phyloP scores from a whole-genome alignment of 192 early-diverging fungal genomes.

The Coemansia sp. region DNA sequence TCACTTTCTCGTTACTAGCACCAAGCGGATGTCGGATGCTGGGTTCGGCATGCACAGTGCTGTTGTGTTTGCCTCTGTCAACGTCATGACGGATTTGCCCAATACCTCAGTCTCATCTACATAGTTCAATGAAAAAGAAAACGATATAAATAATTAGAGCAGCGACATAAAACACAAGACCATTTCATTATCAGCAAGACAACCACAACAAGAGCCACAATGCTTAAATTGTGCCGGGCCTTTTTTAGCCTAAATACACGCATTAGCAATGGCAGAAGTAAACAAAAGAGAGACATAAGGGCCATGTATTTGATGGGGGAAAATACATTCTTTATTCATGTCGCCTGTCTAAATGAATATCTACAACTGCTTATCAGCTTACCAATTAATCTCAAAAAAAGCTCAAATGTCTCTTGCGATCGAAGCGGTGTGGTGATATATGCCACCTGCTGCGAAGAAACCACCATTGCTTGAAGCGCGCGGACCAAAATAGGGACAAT shows the following conservation, averaged over 20 bases:
- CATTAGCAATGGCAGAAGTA: too few species aligned
- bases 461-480: conserved; percentile 38
- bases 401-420: conserved; percentile 41
- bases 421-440: conserved; percentile 41
- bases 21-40: conserved; percentile 35
- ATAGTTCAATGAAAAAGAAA: neutral
- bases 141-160: neutral
- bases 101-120: conserved; percentile 43
- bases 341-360: too few species aligned
- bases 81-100: conserved; percentile 43
- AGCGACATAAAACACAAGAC: neutral
- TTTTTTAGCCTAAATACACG: too few species aligned
- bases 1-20: conserved; percentile 45
- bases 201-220: too few species aligned
- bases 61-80: conserved; percentile 31
- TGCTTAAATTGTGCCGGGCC: too few species aligned
- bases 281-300: too few species aligned
- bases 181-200: conserved; percentile 1
- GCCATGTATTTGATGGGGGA: too few species aligned
- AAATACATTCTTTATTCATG: too few species aligned
- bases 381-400: conserved; percentile 39
- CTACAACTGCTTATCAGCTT: conserved; percentile 12
- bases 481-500: conserved; percentile 35
- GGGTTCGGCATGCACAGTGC: conserved; percentile 40
- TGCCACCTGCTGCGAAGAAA: conserved; percentile 39